Conservation (phyloP, 768 basidiomycete genomes). For the Cystoderma amianthinum region DNA sequence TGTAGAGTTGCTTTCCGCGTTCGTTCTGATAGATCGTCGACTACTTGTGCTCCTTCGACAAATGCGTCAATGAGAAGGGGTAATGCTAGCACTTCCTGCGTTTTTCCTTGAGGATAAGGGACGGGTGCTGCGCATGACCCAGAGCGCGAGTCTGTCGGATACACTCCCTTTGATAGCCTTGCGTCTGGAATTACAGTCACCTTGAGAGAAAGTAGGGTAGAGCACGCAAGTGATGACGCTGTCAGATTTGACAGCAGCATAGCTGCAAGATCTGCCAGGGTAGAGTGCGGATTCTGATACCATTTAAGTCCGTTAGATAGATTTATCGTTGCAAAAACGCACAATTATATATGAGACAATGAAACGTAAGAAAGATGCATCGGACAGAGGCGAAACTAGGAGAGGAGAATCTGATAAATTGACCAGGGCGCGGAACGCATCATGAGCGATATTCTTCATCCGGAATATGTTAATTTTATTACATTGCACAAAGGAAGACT, state of each 20-base stretch:
- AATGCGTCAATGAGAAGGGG: constrained; percentile 90
- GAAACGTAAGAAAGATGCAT: constrained; percentile 69
- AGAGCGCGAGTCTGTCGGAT: constrained; percentile 72
- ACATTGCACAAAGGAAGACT: constrained; percentile 9
- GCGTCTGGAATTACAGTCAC: constrained; percentile 53
- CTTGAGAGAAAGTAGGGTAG: constrained; percentile 54
- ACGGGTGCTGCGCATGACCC: constrained; percentile 73
- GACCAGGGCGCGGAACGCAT: constrained; percentile 90
- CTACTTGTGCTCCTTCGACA: constrained; percentile 58
- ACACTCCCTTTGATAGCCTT: constrained; percentile 47
- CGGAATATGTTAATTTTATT: constrained; percentile 9
- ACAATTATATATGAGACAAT: constrained; percentile 89
- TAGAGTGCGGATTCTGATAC: constrained; percentile 82
- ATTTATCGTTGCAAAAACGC: constrained; percentile 17
- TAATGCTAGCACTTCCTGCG: constrained; percentile 53
- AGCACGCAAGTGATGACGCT: constrained; percentile 61
- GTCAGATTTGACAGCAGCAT: constrained; percentile 97
- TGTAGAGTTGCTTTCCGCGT: constrained; percentile 74
- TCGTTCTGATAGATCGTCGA: constrained; percentile 41
- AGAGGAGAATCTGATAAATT: constrained; percentile 85
- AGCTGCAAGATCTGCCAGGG: constrained; percentile 90
- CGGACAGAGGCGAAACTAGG: constrained; percentile 59
- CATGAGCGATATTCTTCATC: constrained; percentile 78
- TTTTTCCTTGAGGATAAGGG: constrained; percentile 55
- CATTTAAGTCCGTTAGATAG: constrained; percentile 3